A percentile compares a stretch with the other conserved stretches of the same genome.
phyloP scores from a whole-genome alignment of 768 basidiomycete species.

The Pleurotus cornucopiae region DNA sequence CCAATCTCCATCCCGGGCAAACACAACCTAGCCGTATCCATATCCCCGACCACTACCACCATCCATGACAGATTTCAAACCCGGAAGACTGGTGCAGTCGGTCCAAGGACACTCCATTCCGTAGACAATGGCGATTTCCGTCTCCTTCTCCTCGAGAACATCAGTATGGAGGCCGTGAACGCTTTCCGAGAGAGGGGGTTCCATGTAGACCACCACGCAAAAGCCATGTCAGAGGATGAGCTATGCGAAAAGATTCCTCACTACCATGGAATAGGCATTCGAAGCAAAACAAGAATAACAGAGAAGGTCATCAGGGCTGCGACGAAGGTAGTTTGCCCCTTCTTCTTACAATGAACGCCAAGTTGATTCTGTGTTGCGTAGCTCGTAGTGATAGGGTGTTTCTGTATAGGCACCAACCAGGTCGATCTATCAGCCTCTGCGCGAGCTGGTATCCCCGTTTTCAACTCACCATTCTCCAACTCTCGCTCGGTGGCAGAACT shows the following conservation, averaged over 20 bases:
- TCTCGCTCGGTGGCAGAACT: conserved; percentile 98
- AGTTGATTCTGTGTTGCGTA: conserved; percentile 23
- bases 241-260: conserved; percentile 76
- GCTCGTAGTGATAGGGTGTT: conserved; percentile 96
- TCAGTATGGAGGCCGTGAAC: conserved; percentile 84
- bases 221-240: conserved; percentile 90
- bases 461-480: conserved; percentile 99
- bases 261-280: conserved; percentile 95
- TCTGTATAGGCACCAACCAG: conserved; percentile 99
- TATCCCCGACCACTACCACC: conserved; percentile 44
- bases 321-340: conserved; percentile 53
- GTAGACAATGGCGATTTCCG: conserved; percentile 76
- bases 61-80: conserved; percentile 41
- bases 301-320: conserved; percentile 84
- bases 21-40: conserved; percentile 38
- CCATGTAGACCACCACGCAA: conserved; percentile 84
- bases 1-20: conserved; percentile 42
- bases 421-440: conserved; percentile 86
- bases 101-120: conserved; percentile 74
- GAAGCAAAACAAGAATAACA: conserved; percentile 97
- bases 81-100: conserved; percentile 34
- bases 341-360: neutral
- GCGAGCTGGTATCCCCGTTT: conserved; percentile 90
- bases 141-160: conserved; percentile 90
- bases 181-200: conserved; percentile 81